These are phyloP conservation scores for Basidioascus undulatus DNA, from an alignment of 768 basidiomycete species.

Conservation along the genomic window DNA sequence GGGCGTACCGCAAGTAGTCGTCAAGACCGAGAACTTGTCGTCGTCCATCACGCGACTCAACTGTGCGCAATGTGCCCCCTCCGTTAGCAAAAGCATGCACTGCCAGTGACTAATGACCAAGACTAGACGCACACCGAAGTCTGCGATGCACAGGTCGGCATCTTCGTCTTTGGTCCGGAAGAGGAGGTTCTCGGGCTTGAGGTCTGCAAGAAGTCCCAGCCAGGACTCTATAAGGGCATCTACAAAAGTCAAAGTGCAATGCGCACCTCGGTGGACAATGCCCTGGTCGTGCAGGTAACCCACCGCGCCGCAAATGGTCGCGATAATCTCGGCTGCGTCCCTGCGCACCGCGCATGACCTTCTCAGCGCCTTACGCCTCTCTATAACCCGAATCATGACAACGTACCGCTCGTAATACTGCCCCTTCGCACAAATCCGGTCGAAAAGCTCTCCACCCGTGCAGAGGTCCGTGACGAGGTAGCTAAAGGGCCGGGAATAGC, in stretches of 20 bases:
- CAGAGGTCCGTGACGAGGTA: slow-evolving; percentile 92
- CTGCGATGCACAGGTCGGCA: slow-evolving; percentile 87
- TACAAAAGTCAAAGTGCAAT: neutral
- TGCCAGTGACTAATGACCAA: too few relatives aligned
- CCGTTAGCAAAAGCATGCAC: too few relatives aligned
- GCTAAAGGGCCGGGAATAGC: too few relatives aligned
- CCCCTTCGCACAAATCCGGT: slow-evolving; percentile 94
- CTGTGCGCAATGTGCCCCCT: too few relatives aligned
- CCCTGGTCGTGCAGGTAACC: slow-evolving; percentile 74
- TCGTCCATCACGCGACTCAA: slow-evolving; percentile 82
- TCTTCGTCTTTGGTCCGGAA: slow-evolving; percentile 76
- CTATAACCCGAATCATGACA: too few relatives aligned
- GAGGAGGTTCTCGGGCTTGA: slow-evolving; percentile 93
- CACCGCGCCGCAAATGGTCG: slow-evolving; percentile 66
- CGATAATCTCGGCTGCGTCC: slow-evolving; percentile 69
- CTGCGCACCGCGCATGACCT: slow-evolving; percentile 20
- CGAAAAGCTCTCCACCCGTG: slow-evolving; percentile 94
- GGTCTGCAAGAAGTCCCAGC: slow-evolving; percentile 35
- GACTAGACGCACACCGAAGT: slow-evolving; percentile 77
- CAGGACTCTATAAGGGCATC: neutral
- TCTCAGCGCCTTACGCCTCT: too few relatives aligned
- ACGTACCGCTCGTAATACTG: slow-evolving; percentile 83
- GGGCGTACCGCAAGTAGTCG: slow-evolving; percentile 88
- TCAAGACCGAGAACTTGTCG: slow-evolving; percentile 61
- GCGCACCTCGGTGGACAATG: slow-evolving; percentile 69